Base-by-base conservation (phyloP, 768 basidiomycete genomes). In the Auriscalpium orientale region DNA sequence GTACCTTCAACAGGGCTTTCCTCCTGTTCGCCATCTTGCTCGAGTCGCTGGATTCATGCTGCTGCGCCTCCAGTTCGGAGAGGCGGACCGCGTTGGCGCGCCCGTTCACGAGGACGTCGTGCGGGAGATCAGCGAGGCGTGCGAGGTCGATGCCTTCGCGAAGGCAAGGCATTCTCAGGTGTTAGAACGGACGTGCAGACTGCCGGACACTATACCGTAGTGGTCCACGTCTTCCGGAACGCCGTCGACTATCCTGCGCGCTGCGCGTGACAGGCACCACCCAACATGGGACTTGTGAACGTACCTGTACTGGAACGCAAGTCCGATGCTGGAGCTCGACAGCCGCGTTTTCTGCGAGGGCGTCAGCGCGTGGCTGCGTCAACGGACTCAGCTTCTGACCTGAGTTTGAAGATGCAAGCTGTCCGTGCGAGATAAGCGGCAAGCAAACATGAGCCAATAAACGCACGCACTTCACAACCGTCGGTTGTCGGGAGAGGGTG, bases 381-480 rank as follows among this genome's bases (percentile, higher is more conserved):
- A 4, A 7, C 21, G 9, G 5, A 38, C 35, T 2, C 21, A 20
- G 33, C 57, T 15, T 58, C 68, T 55, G 62, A 89, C 89, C 74
- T 90, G 84, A 15, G 90, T 86, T 2, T 88, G 83, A 11, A 95
- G 76, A 68, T 95, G 91, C 44, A 95, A 70, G 62, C 94, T 97
- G 51, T 2, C 28, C 28, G 7, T 28, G 49, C 15, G 50, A 56
- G 44, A 58, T 36, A 49, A 40, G 45, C 20, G 51, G 40, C 49
- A 53, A 43, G 12, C 21, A 43, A 21, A 49, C 5, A 7, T 21
- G 36, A 44, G n/a, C 28, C 46, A 43, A 34, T 12, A 20, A 45
- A 46, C 12, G 45, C 3, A 69, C 81, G 65, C 66, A 93, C 93
- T 88, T 86, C 51, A 92, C 77, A 2, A 95, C 87, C 3, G 84